Evolutionary conservation across 306 rosid genomes (phyloP), one percentile per base, ranked within the genome.

Genomic region (Castanea mollissima): DNA sequence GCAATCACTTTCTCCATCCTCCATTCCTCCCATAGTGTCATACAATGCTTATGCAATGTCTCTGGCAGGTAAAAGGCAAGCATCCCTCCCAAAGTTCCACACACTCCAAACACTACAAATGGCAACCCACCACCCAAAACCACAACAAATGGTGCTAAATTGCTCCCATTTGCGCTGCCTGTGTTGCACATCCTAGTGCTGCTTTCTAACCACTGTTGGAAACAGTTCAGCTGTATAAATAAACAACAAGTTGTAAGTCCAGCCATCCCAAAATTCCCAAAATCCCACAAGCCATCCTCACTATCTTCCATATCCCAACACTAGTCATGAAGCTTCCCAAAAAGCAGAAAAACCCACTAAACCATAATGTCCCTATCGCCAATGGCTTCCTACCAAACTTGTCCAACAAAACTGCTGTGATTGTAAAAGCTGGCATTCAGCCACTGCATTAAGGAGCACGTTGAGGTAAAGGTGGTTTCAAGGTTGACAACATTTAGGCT

Each of bases 161-260:
- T 0, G 98, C 98, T 32, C 98, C 98, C 93, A 94, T 90, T 38
- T 92, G 97, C 0, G 90, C 88, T 0, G 98, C 97, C 71, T 92
- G 98, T 0, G 95, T 85, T 0, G 92, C 85, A 20, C 90, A 79
- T 2, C 98, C 98, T 0, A 94, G 85, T 0, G 98, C 97, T 0
- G 97, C 93, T 91, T 94, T 81, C 98, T 88, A 27, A 94, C 98
- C 76, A 94, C 98, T 0, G 98, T 94, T 0, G 98, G 97, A 52
- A 94, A 94, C 78, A 94, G 57, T 91, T 94, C 98, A 1, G 93
- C 75, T 1, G 97, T 87, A 62, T 91, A 94, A 51, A 94, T 91
- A 60, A 91, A 94, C 75, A 94, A 41, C 80, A 94, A 55, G 29
- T 94, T 94, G 38, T 92, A 92, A 54, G 97, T 94, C 65, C 98